Conservation (phyloP, 176 grass and related monocot species). For the Zoysia pacifica region DNA sequence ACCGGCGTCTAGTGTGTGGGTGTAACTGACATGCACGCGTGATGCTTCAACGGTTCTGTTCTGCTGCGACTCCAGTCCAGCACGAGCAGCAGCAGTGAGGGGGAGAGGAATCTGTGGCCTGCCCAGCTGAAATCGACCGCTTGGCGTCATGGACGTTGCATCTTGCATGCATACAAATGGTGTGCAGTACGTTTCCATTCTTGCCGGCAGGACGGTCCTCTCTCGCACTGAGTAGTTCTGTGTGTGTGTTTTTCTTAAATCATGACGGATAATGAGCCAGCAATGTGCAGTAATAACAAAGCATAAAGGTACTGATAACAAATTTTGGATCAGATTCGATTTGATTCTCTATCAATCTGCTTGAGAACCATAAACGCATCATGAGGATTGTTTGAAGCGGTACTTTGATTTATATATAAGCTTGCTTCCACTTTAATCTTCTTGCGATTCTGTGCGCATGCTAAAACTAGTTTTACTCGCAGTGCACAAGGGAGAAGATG, state of each 20-base stretch:
- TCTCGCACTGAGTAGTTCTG: no score
- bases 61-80: neutral
- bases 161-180: neutral
- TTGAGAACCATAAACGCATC: neutral
- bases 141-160: neutral
- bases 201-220: no score
- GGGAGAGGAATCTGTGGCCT: neutral
- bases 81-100: no score
- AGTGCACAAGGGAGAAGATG: neutral
- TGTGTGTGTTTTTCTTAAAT: no score
- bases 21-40: conserved; percentile 3
- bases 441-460: neutral
- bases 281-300: no score
- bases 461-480: neutral
- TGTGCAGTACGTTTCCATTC: neutral
- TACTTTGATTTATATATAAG: neutral
- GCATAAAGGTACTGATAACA: no score
- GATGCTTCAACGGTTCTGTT: neutral
- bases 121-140: neutral
- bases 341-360: neutral
- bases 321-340: neutral
- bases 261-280: no score
- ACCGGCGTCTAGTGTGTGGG: neutral
- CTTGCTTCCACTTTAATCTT: conserved; percentile 29
- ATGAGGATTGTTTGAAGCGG: neutral